These are phyloP conservation scores for Malassezia sympodialis DNA, from an alignment of 1,284 basidiomycete genomes.

Conservation along the genomic window DNA sequence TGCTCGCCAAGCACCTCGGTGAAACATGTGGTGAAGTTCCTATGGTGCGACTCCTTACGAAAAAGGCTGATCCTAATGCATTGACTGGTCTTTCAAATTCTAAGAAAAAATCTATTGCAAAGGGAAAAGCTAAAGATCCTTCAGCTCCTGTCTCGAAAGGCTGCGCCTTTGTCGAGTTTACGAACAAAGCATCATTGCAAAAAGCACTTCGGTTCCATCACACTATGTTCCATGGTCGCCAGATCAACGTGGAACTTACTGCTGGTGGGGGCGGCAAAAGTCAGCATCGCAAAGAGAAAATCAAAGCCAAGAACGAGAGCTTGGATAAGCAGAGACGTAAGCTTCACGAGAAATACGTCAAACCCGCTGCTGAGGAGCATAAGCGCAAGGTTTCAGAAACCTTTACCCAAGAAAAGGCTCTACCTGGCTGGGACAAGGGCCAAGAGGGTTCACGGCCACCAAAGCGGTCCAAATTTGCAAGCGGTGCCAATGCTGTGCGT, in stretches of 20 bases:
- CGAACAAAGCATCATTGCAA: conserved; percentile 24
- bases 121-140: conserved; percentile 42
- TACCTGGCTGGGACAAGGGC: neutral
- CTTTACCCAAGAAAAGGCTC: neutral
- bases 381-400: conserved; percentile 20
- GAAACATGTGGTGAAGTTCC: conserved; percentile 40
- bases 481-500: conserved; percentile 14
- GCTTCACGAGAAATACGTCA: conserved; percentile 40
- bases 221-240: conserved; percentile 37
- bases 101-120: conserved; percentile 45
- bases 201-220: conserved; percentile 46
- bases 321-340: conserved; percentile 41
- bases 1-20: conserved; percentile 37
- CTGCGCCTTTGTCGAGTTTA: conserved; percentile 45
- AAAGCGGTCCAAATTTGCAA: conserved; percentile 13
- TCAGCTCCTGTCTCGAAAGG: conserved; percentile 32
- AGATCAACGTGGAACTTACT: conserved; percentile 47
- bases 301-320: conserved; percentile 37
- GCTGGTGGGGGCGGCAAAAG: conserved; percentile 45
- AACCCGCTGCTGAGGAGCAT: conserved; percentile 29
- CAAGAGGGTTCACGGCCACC: neutral
- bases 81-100: conserved; percentile 27
- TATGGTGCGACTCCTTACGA: conserved; percentile 39
- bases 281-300: conserved; percentile 34
- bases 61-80: conserved; percentile 29